Evolutionary conservation across 257 asterid species (phyloP).

Genomic region (Rhazya stricta): DNA sequence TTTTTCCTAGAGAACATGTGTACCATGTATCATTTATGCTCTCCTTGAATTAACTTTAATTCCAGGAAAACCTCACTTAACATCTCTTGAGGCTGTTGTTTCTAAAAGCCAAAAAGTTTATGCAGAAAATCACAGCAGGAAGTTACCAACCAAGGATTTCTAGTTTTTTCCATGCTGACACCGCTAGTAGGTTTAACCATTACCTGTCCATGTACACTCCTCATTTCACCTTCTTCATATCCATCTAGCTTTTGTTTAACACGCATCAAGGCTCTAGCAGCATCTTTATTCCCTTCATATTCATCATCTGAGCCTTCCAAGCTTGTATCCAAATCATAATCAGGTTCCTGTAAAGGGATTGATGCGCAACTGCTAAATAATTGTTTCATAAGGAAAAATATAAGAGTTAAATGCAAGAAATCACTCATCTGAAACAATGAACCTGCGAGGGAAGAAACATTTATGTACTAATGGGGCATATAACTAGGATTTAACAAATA

Average conservation of each 20-base stretch:
- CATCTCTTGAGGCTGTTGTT: background rate
- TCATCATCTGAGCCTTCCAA: constrained; percentile 71
- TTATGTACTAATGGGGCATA: background rate
- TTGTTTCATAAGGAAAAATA: background rate
- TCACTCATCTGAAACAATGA: background rate
- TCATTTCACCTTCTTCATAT: constrained; percentile 96
- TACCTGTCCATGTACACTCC: constrained; percentile 95
- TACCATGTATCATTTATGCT: background rate
- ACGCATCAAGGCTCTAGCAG: constrained; percentile 95
- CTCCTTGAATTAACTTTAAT: background rate
- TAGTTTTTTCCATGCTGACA: background rate
- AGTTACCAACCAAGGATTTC: background rate
- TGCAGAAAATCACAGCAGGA: background rate
- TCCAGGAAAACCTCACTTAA: background rate
- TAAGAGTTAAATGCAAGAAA: background rate
- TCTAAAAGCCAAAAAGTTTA: background rate
- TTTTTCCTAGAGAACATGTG: background rate
- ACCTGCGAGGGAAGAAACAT: background rate
- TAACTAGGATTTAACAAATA: background rate
- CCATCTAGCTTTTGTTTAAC: constrained; percentile 99
- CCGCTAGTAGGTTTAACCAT: background rate
- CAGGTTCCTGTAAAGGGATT: constrained; percentile 48
- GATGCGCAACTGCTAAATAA: background rate
- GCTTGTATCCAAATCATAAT: constrained; percentile 64
- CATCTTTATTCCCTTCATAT: constrained; percentile 92